A percentile compares a stretch with the other conserved stretches of the same genome.
These are phyloP conservation scores for Papiliotrema terrestris DNA, from an alignment of 1,284 basidiomycete species.

Conservation along the genomic window DNA sequence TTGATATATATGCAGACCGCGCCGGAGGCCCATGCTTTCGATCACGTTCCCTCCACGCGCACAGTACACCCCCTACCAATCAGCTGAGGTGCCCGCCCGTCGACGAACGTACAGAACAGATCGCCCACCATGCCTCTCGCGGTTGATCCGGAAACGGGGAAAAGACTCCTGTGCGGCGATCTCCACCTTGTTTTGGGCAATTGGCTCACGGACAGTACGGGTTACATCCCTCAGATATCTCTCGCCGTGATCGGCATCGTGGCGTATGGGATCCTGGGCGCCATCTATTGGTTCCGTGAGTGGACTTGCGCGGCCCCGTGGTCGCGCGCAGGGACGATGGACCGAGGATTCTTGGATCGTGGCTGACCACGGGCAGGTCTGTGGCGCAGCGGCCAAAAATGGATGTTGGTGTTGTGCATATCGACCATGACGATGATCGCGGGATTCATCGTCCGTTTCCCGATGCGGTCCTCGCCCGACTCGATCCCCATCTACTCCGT, in stretches of 20 bases:
- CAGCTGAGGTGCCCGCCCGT: too few species aligned
- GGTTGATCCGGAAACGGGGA: neutral
- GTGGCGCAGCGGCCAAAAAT: conserved; percentile 16
- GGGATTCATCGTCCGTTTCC: conserved; percentile 45
- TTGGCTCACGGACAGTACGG: conserved; percentile 12
- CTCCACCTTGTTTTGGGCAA: neutral
- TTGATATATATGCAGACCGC: too few species aligned
- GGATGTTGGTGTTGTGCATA: conserved; percentile 26
- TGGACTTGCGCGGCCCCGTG: neutral
- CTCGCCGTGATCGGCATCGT: conserved; percentile 15
- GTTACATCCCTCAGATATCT: conserved; percentile 19
- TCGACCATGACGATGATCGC: conserved; percentile 40
- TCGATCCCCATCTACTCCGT: conserved; percentile 55
- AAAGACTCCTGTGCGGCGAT: conserved; percentile 6
- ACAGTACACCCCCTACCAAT: too few species aligned
- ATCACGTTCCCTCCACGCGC: too few species aligned
- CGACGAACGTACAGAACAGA: too few species aligned
- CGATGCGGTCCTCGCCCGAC: conserved; percentile 36
- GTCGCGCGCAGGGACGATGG: neutral
- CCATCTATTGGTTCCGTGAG: conserved; percentile 18
- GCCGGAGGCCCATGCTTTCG: too few species aligned
- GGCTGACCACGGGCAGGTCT: conserved; percentile 9
- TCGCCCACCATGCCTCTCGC: neutral
- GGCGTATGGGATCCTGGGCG: conserved; percentile 11
- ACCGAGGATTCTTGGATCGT: too few species aligned